Evolutionary conservation across 495 filamentous ascomycete genomes (phyloP).

Genomic region (Penicilliopsis zonata): DNA sequence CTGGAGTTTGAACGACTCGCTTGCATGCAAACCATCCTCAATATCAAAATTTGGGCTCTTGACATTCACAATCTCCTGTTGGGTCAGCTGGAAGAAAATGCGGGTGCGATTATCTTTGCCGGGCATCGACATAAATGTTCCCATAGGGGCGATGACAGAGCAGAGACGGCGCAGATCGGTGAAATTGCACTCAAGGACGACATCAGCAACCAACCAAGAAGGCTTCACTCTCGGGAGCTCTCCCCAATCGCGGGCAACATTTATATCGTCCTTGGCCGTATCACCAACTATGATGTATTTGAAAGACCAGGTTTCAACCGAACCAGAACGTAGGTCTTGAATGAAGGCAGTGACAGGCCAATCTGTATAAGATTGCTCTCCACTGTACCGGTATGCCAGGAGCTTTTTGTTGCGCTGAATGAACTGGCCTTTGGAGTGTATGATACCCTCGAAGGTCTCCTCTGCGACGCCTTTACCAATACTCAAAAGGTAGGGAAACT

Average conservation of each 20-base stretch:
- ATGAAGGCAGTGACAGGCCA: neutral
- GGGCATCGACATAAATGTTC: conserved; percentile 17
- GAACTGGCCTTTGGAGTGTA: neutral
- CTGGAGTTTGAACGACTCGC: no score
- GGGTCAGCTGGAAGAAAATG: neutral
- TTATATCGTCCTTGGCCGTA: neutral
- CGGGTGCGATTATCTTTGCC: conserved; percentile 1
- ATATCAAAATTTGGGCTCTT: no score
- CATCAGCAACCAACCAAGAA: conserved; percentile 22
- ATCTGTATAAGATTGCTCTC: neutral
- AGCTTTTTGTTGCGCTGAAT: neutral
- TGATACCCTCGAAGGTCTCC: neutral
- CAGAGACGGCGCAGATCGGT: conserved; percentile 17
- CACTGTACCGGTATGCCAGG: neutral
- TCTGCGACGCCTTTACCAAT: no score
- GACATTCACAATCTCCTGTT: no score
- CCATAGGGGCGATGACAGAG: conserved; percentile 14
- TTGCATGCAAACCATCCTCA: no score
- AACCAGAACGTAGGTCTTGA: neutral
- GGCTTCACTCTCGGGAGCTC: no score
- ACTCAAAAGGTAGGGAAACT: no score
- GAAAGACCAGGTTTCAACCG: neutral
- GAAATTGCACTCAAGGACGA: conserved; percentile 17
- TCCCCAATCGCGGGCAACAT: no score
- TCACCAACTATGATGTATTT: conserved; percentile 2